Conservation (phyloP, 805 yeast species). For the Saturnispora galanensis region DNA sequence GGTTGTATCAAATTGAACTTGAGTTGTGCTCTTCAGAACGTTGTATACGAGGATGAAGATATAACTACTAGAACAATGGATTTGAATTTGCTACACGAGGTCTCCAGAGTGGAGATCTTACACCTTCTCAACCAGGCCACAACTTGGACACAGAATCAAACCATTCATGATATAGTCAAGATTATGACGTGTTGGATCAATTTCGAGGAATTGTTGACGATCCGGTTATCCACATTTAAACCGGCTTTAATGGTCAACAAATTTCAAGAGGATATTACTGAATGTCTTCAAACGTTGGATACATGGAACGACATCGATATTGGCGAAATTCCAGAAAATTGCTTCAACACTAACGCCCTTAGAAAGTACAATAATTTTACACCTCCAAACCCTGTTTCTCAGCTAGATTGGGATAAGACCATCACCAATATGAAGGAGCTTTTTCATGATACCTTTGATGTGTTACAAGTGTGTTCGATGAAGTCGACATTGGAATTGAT, state of each 20-base stretch:
- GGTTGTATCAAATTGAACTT: conserved; percentile 42
- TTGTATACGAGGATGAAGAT: conserved; percentile 68
- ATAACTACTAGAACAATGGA: conserved; percentile 56
- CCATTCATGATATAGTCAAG: neutral
- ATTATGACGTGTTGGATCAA: conserved; percentile 4
- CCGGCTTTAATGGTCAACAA: neutral
- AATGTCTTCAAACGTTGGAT: conserved; percentile 1
- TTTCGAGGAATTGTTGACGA: neutral
- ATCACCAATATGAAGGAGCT: conserved; percentile 18
- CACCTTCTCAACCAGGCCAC: neutral
- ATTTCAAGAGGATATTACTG: neutral
- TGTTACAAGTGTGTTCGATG: conserved; percentile 26
- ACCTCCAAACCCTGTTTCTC: conserved; percentile 32
- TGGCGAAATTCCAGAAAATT: conserved; percentile 20
- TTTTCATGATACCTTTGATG: conserved; percentile 30
- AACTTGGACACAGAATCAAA: conserved; percentile 5
- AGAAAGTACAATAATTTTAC: conserved; percentile 37
- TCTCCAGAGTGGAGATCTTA: conserved; percentile 9
- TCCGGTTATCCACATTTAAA: neutral
- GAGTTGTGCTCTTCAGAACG: conserved; percentile 43
- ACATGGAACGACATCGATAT: neutral
- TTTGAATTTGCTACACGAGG: conserved; percentile 28
- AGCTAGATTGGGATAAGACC: conserved; percentile 13
- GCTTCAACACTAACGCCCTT: conserved; percentile 40
- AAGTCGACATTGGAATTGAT: conserved; percentile 20